Evolutionary conservation across 2,329 filamentous ascomycete genomes (phyloP), one percentile per base, ranked within the genome.

Genomic region (Diaporthe sp.): DNA sequence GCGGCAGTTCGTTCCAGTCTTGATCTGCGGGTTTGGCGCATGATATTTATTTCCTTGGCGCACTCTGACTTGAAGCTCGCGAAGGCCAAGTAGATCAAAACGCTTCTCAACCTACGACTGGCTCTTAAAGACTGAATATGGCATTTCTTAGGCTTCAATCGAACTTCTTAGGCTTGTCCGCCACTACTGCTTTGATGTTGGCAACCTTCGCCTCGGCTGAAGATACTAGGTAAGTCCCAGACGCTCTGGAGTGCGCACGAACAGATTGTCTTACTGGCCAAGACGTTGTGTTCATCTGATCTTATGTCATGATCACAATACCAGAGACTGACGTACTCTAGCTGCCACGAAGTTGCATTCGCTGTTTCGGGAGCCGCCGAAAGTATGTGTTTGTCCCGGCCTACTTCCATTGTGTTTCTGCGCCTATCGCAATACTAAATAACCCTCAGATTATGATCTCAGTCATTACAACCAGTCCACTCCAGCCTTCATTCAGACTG

Each of bases 261-360:
- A 6, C 19, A 49, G 2, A 67, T 34, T 28, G 15, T 7, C 44
- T 28, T 1, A 34, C 7, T 0, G 10, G 28, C 15, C 61, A 34
- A 67, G 15, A 13, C 10, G 61, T n/a, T 15, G 2, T 13, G 34
- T 61, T 49, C 42, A 12, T 46, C 42, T 22, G 9, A n/a, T 13
- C 17, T 31, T 28, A 2, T 13, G 4, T 65, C 17, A 8, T 22
- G 4, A 13, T 10, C 42, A 61, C 42, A 65, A 34, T 2, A 31
- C 25, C 39, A 46, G 0, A 22, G 2, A 44, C 42, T 65, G 25
- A 65, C 1, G 17, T 10, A 25, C 49, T 4, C 9, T 19, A 65
- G 61, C 42, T 65, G 42, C 42, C 42, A 34, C 10, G 61, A 65
- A n/a, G 61, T 65, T 1, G 17, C 25, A 65, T 65, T 51, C 44